These are phyloP conservation scores for Hyaloscypha bicolor DNA, from an alignment of 495 filamentous ascomycete species.

Conservation along the genomic window DNA sequence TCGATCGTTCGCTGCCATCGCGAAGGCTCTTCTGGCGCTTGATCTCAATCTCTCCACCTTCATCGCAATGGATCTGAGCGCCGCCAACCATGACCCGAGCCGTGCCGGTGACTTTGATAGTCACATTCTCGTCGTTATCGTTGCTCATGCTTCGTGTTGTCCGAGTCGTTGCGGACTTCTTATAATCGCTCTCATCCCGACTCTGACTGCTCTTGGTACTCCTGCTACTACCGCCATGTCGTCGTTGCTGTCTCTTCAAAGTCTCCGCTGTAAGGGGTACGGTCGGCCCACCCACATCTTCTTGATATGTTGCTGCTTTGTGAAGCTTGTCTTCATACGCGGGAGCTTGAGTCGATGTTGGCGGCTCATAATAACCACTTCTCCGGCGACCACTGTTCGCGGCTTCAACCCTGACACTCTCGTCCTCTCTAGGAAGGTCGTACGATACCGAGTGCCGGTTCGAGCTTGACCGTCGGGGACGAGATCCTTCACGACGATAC, in stretches of 20 bases:
- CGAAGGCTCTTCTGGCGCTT: slow-evolving; percentile 29
- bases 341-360: slow-evolving; percentile 25
- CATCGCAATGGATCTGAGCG: slow-evolving; percentile 53
- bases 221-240: slow-evolving; percentile 45
- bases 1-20: slow-evolving; percentile 26
- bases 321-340: slow-evolving; percentile 51
- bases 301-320: slow-evolving; percentile 51
- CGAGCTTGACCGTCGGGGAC: slow-evolving; percentile 25
- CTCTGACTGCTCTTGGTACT: slow-evolving; percentile 55
- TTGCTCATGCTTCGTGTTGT: slow-evolving; percentile 51
- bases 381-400: slow-evolving; percentile 28
- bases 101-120: slow-evolving; percentile 46
- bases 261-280: slow-evolving; percentile 52
- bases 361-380: slow-evolving; percentile 28
- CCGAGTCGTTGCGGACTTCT: slow-evolving; percentile 54
- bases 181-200: slow-evolving; percentile 59
- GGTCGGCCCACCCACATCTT: slow-evolving; percentile 46
- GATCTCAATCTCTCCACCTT: slow-evolving; percentile 56
- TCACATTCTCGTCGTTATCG: slow-evolving; percentile 50
- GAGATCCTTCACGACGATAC: slow-evolving; percentile 21
- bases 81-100: slow-evolving; percentile 41
- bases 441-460: slow-evolving; percentile 29
- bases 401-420: slow-evolving; percentile 28
- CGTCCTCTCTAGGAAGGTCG: slow-evolving; percentile 19
- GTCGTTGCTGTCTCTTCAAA: slow-evolving; percentile 45